These are phyloP conservation scores for Penicillium coffeae DNA, from an alignment of 495 filamentous ascomycete species.

Conservation along the genomic window DNA sequence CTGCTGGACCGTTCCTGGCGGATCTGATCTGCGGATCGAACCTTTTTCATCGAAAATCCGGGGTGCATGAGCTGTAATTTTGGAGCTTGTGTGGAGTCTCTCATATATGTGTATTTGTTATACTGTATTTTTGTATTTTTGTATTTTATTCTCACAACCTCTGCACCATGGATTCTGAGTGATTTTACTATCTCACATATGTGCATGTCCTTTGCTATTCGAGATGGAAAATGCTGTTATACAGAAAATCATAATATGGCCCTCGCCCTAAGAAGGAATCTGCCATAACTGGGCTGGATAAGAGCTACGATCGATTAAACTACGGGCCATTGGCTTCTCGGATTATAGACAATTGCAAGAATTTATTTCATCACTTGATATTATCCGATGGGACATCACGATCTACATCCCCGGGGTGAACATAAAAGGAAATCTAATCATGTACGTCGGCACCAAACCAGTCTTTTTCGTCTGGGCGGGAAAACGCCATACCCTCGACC, in stretches of 20 bases:
- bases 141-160: not conserved
- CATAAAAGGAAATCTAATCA: conserved; percentile 36
- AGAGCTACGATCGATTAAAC: too few relatives aligned
- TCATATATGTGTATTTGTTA: conserved; percentile 6
- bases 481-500: conserved; percentile 32
- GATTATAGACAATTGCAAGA: not conserved
- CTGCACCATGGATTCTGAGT: too few relatives aligned
- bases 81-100: conserved; percentile 26
- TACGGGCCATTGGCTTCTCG: too few relatives aligned
- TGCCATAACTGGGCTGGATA: too few relatives aligned
- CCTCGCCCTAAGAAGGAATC: too few relatives aligned
- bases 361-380: conserved; percentile 27
- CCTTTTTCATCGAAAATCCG: conserved; percentile 17
- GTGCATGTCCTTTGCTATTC: too few relatives aligned
- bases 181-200: too few relatives aligned
- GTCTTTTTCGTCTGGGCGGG: conserved; percentile 27
- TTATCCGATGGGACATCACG: conserved; percentile 32
- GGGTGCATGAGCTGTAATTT: conserved; percentile 11
- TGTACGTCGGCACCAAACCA: conserved; percentile 30
- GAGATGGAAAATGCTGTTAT: too few relatives aligned
- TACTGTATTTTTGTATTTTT: not conserved
- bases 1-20: conserved; percentile 8
- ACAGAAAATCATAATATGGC: too few relatives aligned
- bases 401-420: conserved; percentile 28
- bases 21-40: conserved; percentile 8